Evolutionary conservation across 345 rosid species (phyloP).

Genomic region (Gossypium anomalum): DNA sequence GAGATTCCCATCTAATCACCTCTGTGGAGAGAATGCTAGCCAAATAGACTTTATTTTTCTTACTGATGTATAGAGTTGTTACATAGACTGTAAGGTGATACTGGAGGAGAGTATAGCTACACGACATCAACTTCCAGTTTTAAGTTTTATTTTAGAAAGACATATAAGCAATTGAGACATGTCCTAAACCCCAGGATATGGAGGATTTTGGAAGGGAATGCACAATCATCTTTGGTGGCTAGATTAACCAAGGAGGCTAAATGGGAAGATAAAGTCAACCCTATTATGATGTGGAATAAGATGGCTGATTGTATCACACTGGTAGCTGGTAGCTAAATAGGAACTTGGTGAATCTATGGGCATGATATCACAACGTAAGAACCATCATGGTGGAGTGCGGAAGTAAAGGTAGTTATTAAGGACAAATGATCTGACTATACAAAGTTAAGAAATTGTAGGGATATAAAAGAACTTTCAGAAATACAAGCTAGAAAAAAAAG

Average conservation of each 20-base stretch:
- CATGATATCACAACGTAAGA: neutral
- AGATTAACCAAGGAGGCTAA: too few species aligned
- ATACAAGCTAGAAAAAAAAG: neutral
- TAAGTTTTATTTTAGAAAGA: too few species aligned
- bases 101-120: neutral
- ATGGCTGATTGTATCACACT: too few species aligned
- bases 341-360: too few species aligned
- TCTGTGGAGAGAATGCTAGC: neutral
- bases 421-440: neutral
- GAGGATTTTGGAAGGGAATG: too few species aligned
- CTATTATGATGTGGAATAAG: too few species aligned
- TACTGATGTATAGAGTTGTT: neutral
- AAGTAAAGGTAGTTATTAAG: neutral
- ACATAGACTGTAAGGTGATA: neutral
- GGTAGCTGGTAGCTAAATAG: too few species aligned
- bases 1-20: neutral
- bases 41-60: neutral
- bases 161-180: constrained; percentile 38
- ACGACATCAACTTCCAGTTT: too few species aligned
- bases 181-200: neutral
- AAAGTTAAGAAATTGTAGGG: neutral
- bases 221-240: too few species aligned
- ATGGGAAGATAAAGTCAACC: too few species aligned
- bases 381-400: neutral
- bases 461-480: neutral